phyloP scores from a whole-genome alignment of 2,329 filamentous ascomycete species.

The Sphaerostilbella broomeana region DNA sequence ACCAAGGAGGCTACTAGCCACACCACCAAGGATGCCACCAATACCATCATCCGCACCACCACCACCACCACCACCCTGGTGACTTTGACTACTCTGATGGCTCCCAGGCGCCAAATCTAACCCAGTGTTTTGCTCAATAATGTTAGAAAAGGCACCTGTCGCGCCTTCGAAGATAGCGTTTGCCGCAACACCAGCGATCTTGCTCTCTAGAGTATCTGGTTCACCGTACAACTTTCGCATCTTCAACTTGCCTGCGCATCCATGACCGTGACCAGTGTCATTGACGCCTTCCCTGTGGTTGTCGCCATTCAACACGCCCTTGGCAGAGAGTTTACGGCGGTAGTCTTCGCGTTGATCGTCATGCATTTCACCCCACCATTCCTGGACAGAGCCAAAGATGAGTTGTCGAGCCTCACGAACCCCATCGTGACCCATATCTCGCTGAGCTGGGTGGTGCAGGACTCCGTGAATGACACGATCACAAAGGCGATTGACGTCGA shows the following conservation, averaged over 20 bases:
- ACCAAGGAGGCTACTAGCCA: constrained; percentile 58
- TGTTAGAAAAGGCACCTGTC: constrained; percentile 43
- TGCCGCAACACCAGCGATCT: constrained; percentile 50
- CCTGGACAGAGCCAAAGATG: constrained; percentile 74
- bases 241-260: constrained; percentile 69
- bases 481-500: constrained; percentile 63
- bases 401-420: constrained; percentile 62
- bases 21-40: constrained; percentile 62
- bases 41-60: constrained; percentile 56
- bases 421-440: constrained; percentile 62
- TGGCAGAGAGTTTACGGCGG: constrained; percentile 66
- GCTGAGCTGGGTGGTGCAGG: constrained; percentile 81
- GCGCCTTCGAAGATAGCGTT: constrained; percentile 52
- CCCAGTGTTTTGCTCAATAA: constrained; percentile 42
- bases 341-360: constrained; percentile 59
- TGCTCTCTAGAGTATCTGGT: constrained; percentile 45
- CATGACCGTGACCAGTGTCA: constrained; percentile 79
- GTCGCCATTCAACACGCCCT: constrained; percentile 67
- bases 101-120: constrained; percentile 31
- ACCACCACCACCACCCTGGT: too few relatives aligned
- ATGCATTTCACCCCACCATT: constrained; percentile 72
- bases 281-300: constrained; percentile 85
- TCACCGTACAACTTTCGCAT: constrained; percentile 62
- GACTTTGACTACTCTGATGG: too few relatives aligned
- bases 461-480: constrained; percentile 75